These are phyloP conservation scores for Opeltia flavorubescens DNA, from an alignment of 495 filamentous ascomycete species.

Conservation along the genomic window DNA sequence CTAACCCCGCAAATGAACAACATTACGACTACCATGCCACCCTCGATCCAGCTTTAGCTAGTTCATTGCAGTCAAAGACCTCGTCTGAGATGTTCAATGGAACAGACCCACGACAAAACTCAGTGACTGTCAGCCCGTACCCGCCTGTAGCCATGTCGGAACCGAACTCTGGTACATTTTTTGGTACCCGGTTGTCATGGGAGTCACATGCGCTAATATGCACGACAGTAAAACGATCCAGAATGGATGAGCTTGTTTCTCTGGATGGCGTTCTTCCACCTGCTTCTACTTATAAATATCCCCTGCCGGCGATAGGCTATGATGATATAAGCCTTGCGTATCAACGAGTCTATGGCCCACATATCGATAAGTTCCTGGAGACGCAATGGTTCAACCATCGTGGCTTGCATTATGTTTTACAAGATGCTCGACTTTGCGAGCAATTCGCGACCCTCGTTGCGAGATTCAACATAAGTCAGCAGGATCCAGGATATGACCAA, in stretches of 20 bases:
- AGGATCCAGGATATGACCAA: slow-evolving; percentile 30
- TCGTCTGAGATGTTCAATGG: slow-evolving; percentile 12
- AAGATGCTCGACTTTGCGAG: slow-evolving; percentile 43
- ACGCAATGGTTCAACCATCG: slow-evolving; percentile 63
- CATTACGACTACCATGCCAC: slow-evolving; percentile 48
- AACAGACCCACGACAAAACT: slow-evolving; percentile 18
- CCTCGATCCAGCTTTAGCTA: slow-evolving; percentile 64
- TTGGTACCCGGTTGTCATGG: too few relatives aligned
- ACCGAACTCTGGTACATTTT: too few relatives aligned
- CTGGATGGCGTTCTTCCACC: slow-evolving; percentile 49
- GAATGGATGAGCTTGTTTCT: slow-evolving; percentile 61
- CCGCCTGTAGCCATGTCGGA: slow-evolving; percentile 22
- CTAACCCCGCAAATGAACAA: slow-evolving; percentile 33
- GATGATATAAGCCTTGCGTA: slow-evolving; percentile 66
- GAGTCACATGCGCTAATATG: slow-evolving; percentile 26
- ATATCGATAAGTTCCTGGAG: slow-evolving; percentile 69
- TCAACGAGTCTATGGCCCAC: slow-evolving; percentile 58
- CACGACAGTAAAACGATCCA: slow-evolving; percentile 52
- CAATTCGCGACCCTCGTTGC: slow-evolving; percentile 48
- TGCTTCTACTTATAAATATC: slow-evolving; percentile 38
- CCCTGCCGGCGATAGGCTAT: slow-evolving; percentile 35
- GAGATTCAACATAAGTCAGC: slow-evolving; percentile 18
- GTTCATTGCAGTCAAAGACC: slow-evolving; percentile 6
- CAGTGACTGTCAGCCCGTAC: slow-evolving; percentile 28
- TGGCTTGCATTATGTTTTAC: slow-evolving; percentile 37